Conservation (phyloP, 2,329 filamentous ascomycete genomes). For the Ceratocystis colombiana region DNA sequence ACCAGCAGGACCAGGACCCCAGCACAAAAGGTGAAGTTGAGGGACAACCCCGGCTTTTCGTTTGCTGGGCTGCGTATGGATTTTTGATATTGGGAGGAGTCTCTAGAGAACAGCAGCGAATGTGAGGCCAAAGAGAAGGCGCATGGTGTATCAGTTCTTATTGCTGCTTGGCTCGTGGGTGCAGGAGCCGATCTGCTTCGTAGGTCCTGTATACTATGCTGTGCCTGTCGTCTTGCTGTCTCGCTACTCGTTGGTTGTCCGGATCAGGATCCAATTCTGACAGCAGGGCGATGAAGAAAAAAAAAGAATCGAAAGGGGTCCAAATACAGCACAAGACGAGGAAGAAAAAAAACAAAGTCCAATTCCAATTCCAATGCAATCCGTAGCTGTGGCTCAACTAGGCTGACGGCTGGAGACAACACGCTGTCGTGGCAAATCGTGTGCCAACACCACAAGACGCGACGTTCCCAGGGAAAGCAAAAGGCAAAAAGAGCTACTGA, state of each 20-base stretch:
- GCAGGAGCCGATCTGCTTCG: neutral
- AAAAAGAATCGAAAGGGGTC: neutral
- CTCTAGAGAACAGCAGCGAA: neutral
- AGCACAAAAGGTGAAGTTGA: neutral
- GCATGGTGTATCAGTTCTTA: neutral
- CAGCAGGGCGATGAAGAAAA: slow-evolving; percentile 6
- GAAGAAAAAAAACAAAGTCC: neutral
- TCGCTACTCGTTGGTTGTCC: neutral
- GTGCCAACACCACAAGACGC: neutral
- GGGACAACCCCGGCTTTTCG: neutral
- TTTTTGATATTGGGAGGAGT: slow-evolving; percentile 8
- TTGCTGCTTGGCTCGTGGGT: neutral
- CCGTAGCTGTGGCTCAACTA: neutral
- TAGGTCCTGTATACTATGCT: neutral
- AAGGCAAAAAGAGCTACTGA: neutral
- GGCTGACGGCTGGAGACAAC: neutral
- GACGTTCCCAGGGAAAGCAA: neutral
- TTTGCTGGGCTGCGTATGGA: neutral
- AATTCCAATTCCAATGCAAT: neutral
- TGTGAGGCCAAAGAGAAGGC: neutral
- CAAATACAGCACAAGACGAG: no score
- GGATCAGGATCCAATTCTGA: neutral
- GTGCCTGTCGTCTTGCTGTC: neutral
- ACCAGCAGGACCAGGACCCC: no score
- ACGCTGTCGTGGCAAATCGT: neutral